Conservation (phyloP, 1,139 yeast species). For the Geotrichum aggregatum region DNA sequence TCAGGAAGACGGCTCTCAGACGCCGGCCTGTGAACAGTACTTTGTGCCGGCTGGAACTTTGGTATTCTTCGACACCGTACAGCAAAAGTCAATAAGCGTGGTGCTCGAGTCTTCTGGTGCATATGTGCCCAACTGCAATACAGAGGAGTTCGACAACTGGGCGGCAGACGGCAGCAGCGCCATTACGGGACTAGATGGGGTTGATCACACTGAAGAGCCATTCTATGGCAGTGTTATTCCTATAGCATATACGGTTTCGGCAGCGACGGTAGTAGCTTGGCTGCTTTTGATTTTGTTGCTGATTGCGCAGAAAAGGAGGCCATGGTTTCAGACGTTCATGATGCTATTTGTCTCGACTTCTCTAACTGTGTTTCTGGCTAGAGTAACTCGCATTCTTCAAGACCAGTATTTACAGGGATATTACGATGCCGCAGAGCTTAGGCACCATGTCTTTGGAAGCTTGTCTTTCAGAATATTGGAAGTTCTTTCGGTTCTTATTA, state of each 20-base stretch:
- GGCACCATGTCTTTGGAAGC: constrained; percentile 48
- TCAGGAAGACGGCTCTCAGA: background rate
- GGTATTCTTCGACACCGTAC: constrained; percentile 24
- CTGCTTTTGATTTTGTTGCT: constrained; percentile 34
- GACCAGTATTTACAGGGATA: constrained; percentile 48
- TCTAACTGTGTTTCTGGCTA: constrained; percentile 34
- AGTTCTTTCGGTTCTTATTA: constrained; percentile 54
- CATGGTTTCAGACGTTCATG: constrained; percentile 38
- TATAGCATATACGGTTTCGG: constrained; percentile 37
- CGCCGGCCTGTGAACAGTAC: constrained; percentile 21
- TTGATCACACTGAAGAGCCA: constrained; percentile 26
- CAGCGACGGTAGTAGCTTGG: constrained; percentile 39
- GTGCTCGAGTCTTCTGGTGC: constrained; percentile 23
- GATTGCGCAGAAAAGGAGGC: constrained; percentile 35
- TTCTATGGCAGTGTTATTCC: constrained; percentile 39
- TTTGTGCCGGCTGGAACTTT: constrained; percentile 30
- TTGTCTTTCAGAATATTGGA: constrained; percentile 57
- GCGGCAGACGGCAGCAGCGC: constrained; percentile 7
- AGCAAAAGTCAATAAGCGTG: constrained; percentile 20
- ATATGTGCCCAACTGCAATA: constrained; percentile 25
- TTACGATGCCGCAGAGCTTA: constrained; percentile 51
- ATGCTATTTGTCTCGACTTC: constrained; percentile 34
- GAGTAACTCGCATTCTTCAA: constrained; percentile 30
- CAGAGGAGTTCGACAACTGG: background rate
- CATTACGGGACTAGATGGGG: constrained; percentile 6